Base-by-base conservation (phyloP, 805 yeast genomes). In the Saturnispora ahearnii region DNA sequence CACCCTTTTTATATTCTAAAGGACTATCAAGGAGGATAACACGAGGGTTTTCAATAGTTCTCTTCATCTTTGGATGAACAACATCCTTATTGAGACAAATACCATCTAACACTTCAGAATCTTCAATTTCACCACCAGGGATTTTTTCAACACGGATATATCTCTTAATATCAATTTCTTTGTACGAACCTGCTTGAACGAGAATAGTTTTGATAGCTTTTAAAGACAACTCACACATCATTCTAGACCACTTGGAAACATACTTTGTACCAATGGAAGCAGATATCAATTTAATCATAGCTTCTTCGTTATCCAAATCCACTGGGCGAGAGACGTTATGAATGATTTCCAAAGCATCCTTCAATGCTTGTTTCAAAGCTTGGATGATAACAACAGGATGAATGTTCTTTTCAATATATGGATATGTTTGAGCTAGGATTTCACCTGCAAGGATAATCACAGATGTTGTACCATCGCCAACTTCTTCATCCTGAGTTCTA, bases 401-500 rank as follows among this genome's bases (percentile, higher is more conserved):
- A 59, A 93, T 89, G 64, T 90, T 87, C 65, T 88, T 88, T 68
- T 91, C 98, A 57, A 85, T 82, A 67, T 88, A 89, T 44, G 96
- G 97, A 67, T 85, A 89, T 45, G 96, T 82, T 68, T 90, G 97
- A 3, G 98, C 96, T 53, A 93, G 73, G 51, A 93, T 88, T 67
- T 93, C 99, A 55, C 99, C 99, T 18, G 99, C 98, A 50, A 91
- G 73, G 55, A 93, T 91, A 62, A 93, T 93, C 49, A 93, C 99
- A 8, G 96, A 84, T 26, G 99, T 93, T 53, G 99, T 90, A 54
- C 98, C 98, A 51, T 58, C 62, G 47, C 62, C 99, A 51, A 79
- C 99, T 71, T 91, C 99, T 71, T 91, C 99, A 65, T 91, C 99
- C 72, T 91, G 97, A 6, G 99, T 90, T 71, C 99, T 80, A 61